Percentiles rank a stretch among this genome's conserved stretches.
Evolutionary conservation across 1,284 basidiomycete genomes (phyloP).

Genomic region (Schizopora paradoxa): DNA sequence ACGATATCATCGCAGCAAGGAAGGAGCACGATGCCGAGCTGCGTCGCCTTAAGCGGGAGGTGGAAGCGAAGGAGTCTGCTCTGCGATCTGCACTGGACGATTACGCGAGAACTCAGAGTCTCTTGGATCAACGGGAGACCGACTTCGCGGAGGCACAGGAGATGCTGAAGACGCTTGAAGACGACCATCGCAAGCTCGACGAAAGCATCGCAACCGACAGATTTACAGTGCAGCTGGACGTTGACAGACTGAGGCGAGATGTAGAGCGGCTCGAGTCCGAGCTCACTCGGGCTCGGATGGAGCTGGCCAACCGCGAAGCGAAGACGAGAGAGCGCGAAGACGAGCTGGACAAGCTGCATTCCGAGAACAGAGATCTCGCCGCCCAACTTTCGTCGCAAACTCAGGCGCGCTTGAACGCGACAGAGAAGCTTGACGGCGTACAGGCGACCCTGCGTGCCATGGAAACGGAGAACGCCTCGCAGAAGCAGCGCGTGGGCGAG

Average conservation of each 20-base stretch:
- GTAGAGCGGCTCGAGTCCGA: slow-evolving; percentile 79
- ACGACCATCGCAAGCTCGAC: slow-evolving; percentile 68
- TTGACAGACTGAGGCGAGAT: slow-evolving; percentile 85
- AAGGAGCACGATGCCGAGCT: slow-evolving; percentile 54
- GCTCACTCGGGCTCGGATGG: slow-evolving; percentile 65
- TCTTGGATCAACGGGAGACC: slow-evolving; percentile 60
- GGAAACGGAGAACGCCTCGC: slow-evolving; percentile 56
- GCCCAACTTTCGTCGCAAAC: slow-evolving; percentile 75
- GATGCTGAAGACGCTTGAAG: slow-evolving; percentile 61
- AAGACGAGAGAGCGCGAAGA: slow-evolving; percentile 64
- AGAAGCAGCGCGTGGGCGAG: slow-evolving; percentile 61
- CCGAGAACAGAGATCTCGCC: slow-evolving; percentile 75
- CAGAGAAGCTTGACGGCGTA: slow-evolving; percentile 79
- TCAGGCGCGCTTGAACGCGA: slow-evolving; percentile 75
- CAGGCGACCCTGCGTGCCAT: slow-evolving; percentile 56
- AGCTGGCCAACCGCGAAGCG: slow-evolving; percentile 65
- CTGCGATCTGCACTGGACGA: slow-evolving; percentile 57
- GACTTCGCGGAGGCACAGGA: slow-evolving; percentile 75
- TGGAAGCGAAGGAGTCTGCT: slow-evolving; percentile 65
- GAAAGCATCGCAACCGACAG: slow-evolving; percentile 79
- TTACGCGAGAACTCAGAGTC: slow-evolving; percentile 52
- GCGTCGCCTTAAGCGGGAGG: slow-evolving; percentile 50
- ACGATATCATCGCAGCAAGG: slow-evolving; percentile 49
- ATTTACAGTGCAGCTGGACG: slow-evolving; percentile 87
- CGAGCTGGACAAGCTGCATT: slow-evolving; percentile 65